phyloP scores from a whole-genome alignment of 2,329 filamentous ascomycete species.

The Aspergillus phoenicis region DNA sequence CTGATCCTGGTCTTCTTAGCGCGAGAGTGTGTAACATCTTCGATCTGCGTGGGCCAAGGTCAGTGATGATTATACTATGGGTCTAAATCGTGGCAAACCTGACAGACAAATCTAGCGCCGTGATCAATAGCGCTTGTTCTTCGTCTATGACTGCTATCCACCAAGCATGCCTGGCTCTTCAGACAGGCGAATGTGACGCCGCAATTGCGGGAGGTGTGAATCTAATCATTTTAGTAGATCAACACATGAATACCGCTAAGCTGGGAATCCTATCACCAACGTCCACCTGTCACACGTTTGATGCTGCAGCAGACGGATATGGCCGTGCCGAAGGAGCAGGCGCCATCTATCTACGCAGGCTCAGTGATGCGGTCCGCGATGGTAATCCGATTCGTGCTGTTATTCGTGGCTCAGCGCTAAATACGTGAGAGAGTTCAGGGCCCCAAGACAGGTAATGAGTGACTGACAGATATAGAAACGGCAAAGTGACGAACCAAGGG shows the following conservation, averaged over 20 bases:
- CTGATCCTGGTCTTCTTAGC: constrained; percentile 17
- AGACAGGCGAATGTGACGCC: constrained; percentile 14
- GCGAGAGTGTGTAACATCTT: constrained; percentile 26
- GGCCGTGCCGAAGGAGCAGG: constrained; percentile 36
- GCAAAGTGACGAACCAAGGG: not conserved
- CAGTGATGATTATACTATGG: too few relatives aligned
- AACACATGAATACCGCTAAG: constrained; percentile 33
- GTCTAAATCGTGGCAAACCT: too few relatives aligned
- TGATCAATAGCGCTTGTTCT: constrained; percentile 41
- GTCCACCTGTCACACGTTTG: constrained; percentile 31
- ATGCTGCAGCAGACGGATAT: constrained; percentile 33
- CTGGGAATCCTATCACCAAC: constrained; percentile 37
- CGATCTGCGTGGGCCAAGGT: constrained; percentile 22
- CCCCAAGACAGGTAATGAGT: rapidly evolving
- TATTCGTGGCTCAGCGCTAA: constrained; percentile 25
- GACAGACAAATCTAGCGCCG: constrained; percentile 23
- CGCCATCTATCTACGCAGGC: constrained; percentile 32
- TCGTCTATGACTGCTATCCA: constrained; percentile 36
- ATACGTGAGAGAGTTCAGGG: not conserved
- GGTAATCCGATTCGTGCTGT: constrained; percentile 37
- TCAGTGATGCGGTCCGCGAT: constrained; percentile 28
- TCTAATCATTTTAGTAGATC: constrained; percentile 35
- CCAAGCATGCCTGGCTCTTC: constrained; percentile 28
- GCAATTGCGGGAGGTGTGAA: constrained; percentile 40
- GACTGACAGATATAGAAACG: not conserved